Evolutionary conservation across 2,329 filamentous ascomycete genomes (phyloP), one percentile per base, ranked within the genome.

Genomic region (Colletotrichum higginsianum): DNA sequence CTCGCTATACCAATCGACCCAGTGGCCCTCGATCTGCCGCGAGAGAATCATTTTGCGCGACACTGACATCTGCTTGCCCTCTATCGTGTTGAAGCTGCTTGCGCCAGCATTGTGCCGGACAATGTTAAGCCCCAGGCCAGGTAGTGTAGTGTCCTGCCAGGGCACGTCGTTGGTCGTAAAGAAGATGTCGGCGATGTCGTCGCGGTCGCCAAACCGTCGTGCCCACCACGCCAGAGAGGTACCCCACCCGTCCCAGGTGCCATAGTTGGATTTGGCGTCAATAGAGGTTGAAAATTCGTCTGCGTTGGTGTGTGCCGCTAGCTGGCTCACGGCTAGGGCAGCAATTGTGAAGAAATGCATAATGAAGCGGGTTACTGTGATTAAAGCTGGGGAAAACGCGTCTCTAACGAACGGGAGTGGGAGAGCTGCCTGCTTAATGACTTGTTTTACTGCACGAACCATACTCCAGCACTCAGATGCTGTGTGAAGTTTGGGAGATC

Each of bases 141-240:
- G 83, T 0, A 84, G 61, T 16, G 66, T 74, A 4, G 75, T 57
- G n/a, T 26, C 23, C 77, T 79, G 42, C 76, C 76, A 61, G 80
- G 79, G 0, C 69, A 75, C 0, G 77, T 80, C 12, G 75, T 80
- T 75, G 21, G 78, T 77, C 8, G 78, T 80, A 76, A 85, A 85
- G 73, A 85, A 83, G 61, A 82, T 77, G 64, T 81, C 75, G 60
- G 83, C 81, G 11, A 85, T 78, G 74, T 85, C 83, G 42, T 83
- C 80, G 50, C 80, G 78, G 50, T 78, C 76, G 6, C 83, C 83
- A 66, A 84, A 85, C 3, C 77, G 77, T 40, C 77, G 79, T 1
- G 82, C 83, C 83, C 83, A 85, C 83, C 83, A 85, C 8, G 83
- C 82, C 2, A 85, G 77, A 16, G 82, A 84, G 0, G 80, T 81